Percentiles rank a stretch among this genome's conserved stretches.
Conservation (phyloP, 2,329 filamentous ascomycete genomes). For the Hirsutella rhossiliensis region DNA sequence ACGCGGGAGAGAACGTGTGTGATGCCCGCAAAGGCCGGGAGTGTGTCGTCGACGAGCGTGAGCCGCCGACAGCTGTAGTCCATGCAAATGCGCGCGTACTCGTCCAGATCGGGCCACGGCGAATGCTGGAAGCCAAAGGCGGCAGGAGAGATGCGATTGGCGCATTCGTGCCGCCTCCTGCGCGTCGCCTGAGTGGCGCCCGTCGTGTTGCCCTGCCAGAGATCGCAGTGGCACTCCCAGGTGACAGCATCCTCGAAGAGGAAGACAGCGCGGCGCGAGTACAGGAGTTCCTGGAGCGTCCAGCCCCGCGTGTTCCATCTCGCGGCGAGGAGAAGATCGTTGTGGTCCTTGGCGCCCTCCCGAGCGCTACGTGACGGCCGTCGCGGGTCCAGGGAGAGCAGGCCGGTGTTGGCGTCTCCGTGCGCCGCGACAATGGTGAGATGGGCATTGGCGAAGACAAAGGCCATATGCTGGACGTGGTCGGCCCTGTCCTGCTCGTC, state of each 20-base stretch:
- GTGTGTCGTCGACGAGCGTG: conserved; percentile 27
- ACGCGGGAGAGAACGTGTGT: conserved; percentile 27
- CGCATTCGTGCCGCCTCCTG: conserved; percentile 19
- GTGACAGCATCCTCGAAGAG: conserved; percentile 30
- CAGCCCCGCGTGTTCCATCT: conserved; percentile 28
- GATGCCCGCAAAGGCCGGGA: conserved; percentile 29
- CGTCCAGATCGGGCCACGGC: conserved; percentile 32
- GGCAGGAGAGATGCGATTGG: conserved; percentile 17
- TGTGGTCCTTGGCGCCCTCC: conserved; percentile 17
- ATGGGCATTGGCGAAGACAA: conserved; percentile 30
- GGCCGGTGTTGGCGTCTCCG: conserved; percentile 25
- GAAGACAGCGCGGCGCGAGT: conserved; percentile 29
- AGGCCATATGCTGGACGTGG: conserved; percentile 32
- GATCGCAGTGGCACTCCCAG: conserved; percentile 33
- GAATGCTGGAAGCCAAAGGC: conserved; percentile 26
- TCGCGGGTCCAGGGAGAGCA: conserved; percentile 23
- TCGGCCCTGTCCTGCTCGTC: conserved; percentile 24
- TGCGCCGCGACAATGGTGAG: conserved; percentile 31
- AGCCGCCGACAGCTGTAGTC: conserved; percentile 28
- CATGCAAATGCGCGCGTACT: conserved; percentile 30
- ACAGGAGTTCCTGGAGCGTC: conserved; percentile 31
- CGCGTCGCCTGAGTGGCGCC: conserved; percentile 18
- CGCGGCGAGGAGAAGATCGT: conserved; percentile 25
- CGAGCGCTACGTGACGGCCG: conserved; percentile 14
- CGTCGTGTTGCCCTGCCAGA: conserved; percentile 24